These are phyloP conservation scores for Salix koriyanagi DNA, from an alignment of 345 rosid species.

Conservation along the genomic window DNA sequence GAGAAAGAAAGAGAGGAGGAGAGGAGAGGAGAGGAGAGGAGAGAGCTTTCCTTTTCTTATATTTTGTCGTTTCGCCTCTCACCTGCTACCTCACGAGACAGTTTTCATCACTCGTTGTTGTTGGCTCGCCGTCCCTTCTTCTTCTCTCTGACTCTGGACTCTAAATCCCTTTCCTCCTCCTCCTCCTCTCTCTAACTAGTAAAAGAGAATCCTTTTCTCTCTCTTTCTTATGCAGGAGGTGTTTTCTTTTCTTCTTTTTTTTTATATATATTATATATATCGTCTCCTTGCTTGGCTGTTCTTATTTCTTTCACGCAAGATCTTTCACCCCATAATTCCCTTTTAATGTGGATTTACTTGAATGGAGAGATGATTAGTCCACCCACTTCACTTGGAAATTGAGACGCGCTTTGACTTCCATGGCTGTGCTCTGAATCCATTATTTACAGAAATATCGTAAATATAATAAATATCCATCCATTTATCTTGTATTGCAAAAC, in stretches of 20 bases:
- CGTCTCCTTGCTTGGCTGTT: not conserved
- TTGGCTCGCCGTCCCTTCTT: not conserved
- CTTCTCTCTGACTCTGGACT: not conserved
- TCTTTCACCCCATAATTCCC: not conserved
- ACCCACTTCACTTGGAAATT: not conserved
- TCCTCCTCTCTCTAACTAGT: not conserved
- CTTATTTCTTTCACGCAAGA: not conserved
- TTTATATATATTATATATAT: not conserved
- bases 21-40: slow-evolving; percentile 7
- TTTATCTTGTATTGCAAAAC: not conserved
- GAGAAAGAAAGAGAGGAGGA: not conserved
- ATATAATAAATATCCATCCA: not conserved
- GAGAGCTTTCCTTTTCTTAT: not conserved
- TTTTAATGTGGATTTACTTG: not conserved
- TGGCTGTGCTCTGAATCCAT: no score
- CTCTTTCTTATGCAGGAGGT: not conserved
- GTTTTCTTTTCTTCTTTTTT: no score
- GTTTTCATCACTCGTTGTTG: not conserved
- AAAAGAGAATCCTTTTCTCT: not conserved
- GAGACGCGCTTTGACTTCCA: not conserved
- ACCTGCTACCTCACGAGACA: slow-evolving; percentile 46
- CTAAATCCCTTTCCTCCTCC: not conserved
- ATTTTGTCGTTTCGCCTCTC: not conserved
- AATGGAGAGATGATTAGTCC: no score
- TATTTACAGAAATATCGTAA: not conserved